phyloP scores from a whole-genome alignment of 2,329 filamentous ascomycete species.

The Clonostachys chloroleuca region DNA sequence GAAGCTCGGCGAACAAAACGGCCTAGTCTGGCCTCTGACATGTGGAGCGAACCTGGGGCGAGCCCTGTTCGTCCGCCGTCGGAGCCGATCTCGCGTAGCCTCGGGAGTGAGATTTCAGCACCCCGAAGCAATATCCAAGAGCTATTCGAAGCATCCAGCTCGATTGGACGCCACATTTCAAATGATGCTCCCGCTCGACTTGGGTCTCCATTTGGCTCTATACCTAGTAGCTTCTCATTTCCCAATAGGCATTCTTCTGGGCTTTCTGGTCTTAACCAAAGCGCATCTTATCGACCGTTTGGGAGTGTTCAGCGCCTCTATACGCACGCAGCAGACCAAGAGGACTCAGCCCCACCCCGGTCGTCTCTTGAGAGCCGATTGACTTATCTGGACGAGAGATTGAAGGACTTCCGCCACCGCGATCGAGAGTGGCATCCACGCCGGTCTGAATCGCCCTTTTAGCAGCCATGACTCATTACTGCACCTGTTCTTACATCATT shows the following conservation, averaged over 20 bases:
- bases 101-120: constrained; percentile 30
- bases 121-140: constrained; percentile 35
- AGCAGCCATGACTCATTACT: constrained; percentile 1
- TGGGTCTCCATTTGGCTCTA: constrained; percentile 53
- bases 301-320: constrained; percentile 49
- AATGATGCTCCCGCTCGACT: constrained; percentile 40
- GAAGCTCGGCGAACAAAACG: constrained; percentile 46
- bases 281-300: constrained; percentile 44
- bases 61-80: constrained; percentile 17
- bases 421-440: constrained; percentile 22
- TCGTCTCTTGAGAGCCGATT: constrained; percentile 45
- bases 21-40: constrained; percentile 48
- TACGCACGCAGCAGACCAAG: constrained; percentile 12
- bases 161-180: constrained; percentile 12
- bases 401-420: constrained; percentile 47
- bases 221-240: constrained; percentile 53
- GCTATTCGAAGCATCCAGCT: constrained; percentile 24
- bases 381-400: constrained; percentile 54
- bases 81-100: constrained; percentile 23
- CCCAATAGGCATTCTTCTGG: constrained; percentile 43
- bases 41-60: constrained; percentile 42
- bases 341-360: constrained; percentile 10
- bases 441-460: constrained; percentile 46
- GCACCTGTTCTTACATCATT: too few species aligned
- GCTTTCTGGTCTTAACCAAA: constrained; percentile 38